Conservation (phyloP, 2,329 filamentous ascomycete species). For the Fonsecaea pugnacius region DNA sequence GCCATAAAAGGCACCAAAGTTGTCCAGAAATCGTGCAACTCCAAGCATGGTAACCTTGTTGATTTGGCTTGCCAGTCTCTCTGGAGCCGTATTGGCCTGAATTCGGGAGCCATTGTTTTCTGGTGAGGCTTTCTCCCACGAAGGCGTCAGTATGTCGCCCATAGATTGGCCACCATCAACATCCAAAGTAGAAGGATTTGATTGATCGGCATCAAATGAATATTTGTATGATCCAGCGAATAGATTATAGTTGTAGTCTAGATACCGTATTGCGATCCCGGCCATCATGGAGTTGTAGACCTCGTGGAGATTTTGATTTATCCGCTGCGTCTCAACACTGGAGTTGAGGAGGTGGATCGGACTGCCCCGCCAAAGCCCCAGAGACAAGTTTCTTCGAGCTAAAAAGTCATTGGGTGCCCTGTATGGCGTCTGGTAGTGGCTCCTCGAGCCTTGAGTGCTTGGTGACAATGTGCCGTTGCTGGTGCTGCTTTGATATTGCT, state of each 20-base stretch:
- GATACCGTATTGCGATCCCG: conserved; percentile 28
- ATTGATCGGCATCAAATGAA: conserved; percentile 20
- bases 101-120: neutral
- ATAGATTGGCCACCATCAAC: neutral
- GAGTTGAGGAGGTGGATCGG: conserved; percentile 30
- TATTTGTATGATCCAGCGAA: conserved; percentile 28
- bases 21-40: conserved; percentile 29
- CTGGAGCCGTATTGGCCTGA: conserved; percentile 6
- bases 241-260: conserved; percentile 29
- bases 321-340: conserved; percentile 19
- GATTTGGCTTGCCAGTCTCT: conserved; percentile 17
- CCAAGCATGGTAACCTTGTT: conserved; percentile 29
- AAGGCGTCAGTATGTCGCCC: conserved; percentile 1
- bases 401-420: neutral
- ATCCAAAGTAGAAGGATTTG: neutral
- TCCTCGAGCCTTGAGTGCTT: neutral
- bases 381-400: neutral
- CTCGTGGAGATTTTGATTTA: conserved; percentile 26
- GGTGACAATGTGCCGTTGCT: neutral
- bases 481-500: neutral
- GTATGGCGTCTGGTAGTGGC: neutral
- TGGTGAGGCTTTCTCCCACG: conserved; percentile 14
- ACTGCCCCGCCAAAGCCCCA: conserved; percentile 23
- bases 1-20: conserved; percentile 27
- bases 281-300: conserved; percentile 30